These are phyloP conservation scores for Phalaenopsis equestris DNA, from an alignment of 106 monocot genomes.

Conservation along the genomic window DNA sequence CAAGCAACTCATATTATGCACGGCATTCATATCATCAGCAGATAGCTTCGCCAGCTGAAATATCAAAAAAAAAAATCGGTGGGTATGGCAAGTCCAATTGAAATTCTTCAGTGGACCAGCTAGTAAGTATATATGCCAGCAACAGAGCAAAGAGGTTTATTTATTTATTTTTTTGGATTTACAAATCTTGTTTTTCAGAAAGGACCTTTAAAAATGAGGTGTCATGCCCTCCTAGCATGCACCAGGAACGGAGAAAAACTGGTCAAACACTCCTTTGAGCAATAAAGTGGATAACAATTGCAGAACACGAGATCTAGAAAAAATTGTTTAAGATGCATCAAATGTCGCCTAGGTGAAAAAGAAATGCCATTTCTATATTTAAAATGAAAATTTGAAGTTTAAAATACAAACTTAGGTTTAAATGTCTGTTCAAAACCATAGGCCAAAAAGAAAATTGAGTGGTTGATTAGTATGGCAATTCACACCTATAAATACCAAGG, in stretches of 20 bases:
- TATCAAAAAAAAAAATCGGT: background rate
- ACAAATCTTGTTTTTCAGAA: background rate
- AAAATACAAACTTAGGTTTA: background rate
- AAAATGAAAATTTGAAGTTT: background rate
- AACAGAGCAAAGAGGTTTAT: background rate
- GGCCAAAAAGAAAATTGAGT: background rate
- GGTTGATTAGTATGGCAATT: background rate
- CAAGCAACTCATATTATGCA: constrained; percentile 70
- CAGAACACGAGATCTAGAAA: background rate
- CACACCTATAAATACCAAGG: background rate
- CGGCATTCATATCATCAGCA: constrained; percentile 83
- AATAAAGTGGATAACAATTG: background rate
- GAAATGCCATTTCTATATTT: background rate
- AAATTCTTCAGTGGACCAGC: background rate
- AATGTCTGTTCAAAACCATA: background rate
- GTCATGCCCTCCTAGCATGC: background rate
- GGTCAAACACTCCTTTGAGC: background rate
- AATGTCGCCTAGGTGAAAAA: background rate
- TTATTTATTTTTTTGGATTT: background rate
- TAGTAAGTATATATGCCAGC: background rate
- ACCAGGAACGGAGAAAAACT: background rate
- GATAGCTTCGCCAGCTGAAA: constrained; percentile 79
- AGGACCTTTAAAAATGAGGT: background rate
- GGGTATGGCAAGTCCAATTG: background rate
- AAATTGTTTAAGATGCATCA: background rate